Conservation (phyloP, 345 rosid genomes). For the Cochlearia excelsa region DNA sequence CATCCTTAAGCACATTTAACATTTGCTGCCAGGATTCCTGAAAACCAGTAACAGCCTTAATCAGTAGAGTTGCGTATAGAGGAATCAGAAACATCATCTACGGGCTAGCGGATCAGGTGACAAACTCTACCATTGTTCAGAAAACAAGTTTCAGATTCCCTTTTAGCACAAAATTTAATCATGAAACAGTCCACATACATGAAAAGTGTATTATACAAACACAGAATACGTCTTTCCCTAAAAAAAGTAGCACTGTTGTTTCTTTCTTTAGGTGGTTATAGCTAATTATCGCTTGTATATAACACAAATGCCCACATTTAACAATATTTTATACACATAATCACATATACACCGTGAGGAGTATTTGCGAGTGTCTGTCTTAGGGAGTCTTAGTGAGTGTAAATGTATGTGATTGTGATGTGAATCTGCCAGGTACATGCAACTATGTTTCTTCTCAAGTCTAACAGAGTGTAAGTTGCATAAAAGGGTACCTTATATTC, state of each 20-base stretch:
- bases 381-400: no score
- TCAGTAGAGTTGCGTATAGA: constrained; percentile 10
- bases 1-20: constrained; percentile 44
- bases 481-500: constrained; percentile 67
- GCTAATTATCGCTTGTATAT: constrained; percentile 1
- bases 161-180: constrained; percentile 1
- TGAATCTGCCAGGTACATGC: constrained; percentile 15
- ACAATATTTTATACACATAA: neutral
- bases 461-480: constrained; percentile 24
- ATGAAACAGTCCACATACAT: neutral
- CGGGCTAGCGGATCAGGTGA: constrained; percentile 20
- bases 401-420: neutral
- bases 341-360: neutral
- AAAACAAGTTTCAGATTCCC: constrained; percentile 15
- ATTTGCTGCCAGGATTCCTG: constrained; percentile 62
- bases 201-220: constrained; percentile 7
- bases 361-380: no score
- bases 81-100: constrained; percentile 15
- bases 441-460: constrained; percentile 14
- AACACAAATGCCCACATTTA: constrained; percentile 7
- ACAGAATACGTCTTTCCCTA: constrained; percentile 8
- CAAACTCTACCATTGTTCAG: constrained; percentile 2
- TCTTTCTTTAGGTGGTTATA: neutral
- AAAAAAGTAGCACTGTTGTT: neutral
- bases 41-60: constrained; percentile 26